A percentile compares a stretch with the other conserved stretches of the same genome.
These are phyloP conservation scores for Hypoxylon sp. DNA, from an alignment of 2,329 filamentous ascomycete genomes.

Conservation along the genomic window DNA sequence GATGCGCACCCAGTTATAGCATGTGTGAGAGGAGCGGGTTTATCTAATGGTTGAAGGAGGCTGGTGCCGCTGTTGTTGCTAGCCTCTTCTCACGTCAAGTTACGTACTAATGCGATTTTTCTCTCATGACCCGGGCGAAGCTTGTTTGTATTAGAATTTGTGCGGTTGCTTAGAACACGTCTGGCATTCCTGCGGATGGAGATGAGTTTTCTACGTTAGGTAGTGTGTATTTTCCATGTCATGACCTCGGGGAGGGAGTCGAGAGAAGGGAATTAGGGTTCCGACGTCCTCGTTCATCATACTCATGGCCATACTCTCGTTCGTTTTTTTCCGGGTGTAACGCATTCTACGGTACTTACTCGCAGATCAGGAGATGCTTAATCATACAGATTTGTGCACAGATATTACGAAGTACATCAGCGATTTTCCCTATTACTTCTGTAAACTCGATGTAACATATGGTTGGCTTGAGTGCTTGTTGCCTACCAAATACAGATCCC, in stretches of 20 bases:
- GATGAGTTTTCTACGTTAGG: conserved; percentile 32
- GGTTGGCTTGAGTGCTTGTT: background rate
- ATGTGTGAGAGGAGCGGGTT: conserved; percentile 40
- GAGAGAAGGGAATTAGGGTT: conserved; percentile 23
- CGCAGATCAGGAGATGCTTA: conserved; percentile 33
- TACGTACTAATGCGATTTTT: conserved; percentile 48
- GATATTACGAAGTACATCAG: conserved; percentile 7
- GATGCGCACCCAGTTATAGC: conserved; percentile 35
- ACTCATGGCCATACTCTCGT: conserved; percentile 28
- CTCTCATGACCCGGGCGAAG: conserved; percentile 48
- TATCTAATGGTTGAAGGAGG: conserved; percentile 40
- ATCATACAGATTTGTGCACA: conserved; percentile 41
- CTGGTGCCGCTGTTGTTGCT: background rate
- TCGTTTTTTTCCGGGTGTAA: conserved; percentile 32
- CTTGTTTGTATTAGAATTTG: conserved; percentile 52
- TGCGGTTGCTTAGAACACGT: conserved; percentile 42
- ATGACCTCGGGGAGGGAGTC: conserved; percentile 14
- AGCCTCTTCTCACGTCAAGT: conserved; percentile 31
- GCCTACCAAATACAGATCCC: background rate
- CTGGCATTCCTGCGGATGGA: conserved; percentile 47
- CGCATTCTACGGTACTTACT: conserved; percentile 35
- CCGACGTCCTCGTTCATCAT: conserved; percentile 26
- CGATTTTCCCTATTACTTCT: conserved; percentile 12
- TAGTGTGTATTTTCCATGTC: conserved; percentile 44
- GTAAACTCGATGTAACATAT: background rate